These are phyloP conservation scores for Suillus subalutaceus DNA, from an alignment of 768 basidiomycete species.

Conservation along the genomic window DNA sequence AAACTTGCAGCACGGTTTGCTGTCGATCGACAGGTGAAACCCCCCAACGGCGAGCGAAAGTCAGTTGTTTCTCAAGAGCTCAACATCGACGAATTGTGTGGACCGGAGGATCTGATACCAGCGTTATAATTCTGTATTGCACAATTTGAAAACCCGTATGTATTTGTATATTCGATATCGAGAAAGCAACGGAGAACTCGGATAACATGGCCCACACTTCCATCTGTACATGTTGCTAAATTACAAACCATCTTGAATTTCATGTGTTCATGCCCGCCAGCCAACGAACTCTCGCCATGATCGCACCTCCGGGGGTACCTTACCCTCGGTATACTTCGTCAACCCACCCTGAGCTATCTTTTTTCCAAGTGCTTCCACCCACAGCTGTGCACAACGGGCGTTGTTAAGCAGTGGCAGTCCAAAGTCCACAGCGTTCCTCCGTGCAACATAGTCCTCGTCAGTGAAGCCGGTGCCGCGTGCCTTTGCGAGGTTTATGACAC, in stretches of 20 bases:
- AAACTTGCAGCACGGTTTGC: slow-evolving; percentile 63
- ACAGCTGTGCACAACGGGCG: slow-evolving; percentile 83
- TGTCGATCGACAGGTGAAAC: slow-evolving; percentile 45
- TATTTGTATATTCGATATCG: background rate
- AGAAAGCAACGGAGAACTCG: background rate
- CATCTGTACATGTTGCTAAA: background rate
- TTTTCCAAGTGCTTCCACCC: slow-evolving; percentile 84
- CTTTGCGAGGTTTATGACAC: slow-evolving; percentile 91
- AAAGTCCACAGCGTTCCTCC: slow-evolving; percentile 96
- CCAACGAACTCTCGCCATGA: slow-evolving; percentile 94
- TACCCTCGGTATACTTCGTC: slow-evolving; percentile 80
- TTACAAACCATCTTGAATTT: slow-evolving; percentile 5
- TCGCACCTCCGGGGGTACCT: slow-evolving; percentile 86
- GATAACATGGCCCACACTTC: background rate
- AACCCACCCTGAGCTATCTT: slow-evolving; percentile 84
- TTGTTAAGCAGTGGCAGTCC: slow-evolving; percentile 92
- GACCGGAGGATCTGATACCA: slow-evolving; percentile 43
- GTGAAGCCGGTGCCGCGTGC: slow-evolving; percentile 71
- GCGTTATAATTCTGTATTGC: background rate
- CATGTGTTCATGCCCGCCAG: slow-evolving; percentile 50
- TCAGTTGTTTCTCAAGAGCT: slow-evolving; percentile 38
- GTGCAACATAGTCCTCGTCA: slow-evolving; percentile 97
- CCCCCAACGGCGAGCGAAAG: slow-evolving; percentile 22
- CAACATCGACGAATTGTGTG: slow-evolving; percentile 52
- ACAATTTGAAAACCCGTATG: background rate